Percentiles rank a stretch among this genome's conserved stretches.
These are phyloP conservation scores for Ascochyta fabae DNA, from an alignment of 2,329 filamentous ascomycete genomes.

Conservation along the genomic window DNA sequence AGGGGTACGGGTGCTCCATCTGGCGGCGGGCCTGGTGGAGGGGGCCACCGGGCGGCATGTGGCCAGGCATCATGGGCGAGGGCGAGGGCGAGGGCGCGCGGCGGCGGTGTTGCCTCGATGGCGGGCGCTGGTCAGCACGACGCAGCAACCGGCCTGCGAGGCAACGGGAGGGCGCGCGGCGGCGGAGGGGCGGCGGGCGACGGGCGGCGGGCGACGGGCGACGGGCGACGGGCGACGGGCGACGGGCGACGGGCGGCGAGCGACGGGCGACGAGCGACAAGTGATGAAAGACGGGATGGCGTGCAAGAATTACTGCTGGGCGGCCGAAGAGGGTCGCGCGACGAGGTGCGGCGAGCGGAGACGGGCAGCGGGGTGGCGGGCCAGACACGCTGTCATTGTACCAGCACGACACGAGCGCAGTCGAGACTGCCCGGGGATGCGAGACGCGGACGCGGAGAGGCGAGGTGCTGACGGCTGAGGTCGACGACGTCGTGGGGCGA, in stretches of 20 bases:
- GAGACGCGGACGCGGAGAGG: conserved; percentile 14
- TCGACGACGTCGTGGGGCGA: conserved; percentile 7
- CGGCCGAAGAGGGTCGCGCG: conserved; percentile 37
- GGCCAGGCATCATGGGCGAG: conserved; percentile 73
- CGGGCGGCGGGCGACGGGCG: conserved; percentile 64
- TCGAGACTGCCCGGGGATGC: conserved; percentile 32
- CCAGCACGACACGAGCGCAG: conserved; percentile 47
- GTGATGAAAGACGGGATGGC: conserved; percentile 13
- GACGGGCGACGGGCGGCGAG: conserved; percentile 58
- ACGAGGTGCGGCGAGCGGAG: conserved; percentile 22
- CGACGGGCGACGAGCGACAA: conserved; percentile 54
- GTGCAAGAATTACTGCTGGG: conserved; percentile 37
- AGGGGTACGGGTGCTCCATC: conserved; percentile 38
- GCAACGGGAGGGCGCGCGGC: conserved; percentile 33
- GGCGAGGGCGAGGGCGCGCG: conserved; percentile 47
- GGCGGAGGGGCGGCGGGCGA: conserved; percentile 44
- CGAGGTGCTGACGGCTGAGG: conserved; percentile 12
- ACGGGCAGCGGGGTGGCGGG: conserved; percentile 28
- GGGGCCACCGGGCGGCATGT: conserved; percentile 48
- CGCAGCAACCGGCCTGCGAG: conserved; percentile 49
- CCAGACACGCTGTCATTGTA: conserved; percentile 41
- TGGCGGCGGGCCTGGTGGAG: conserved; percentile 52
- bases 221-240: conserved; percentile 38
- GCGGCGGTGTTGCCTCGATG: conserved; percentile 47
- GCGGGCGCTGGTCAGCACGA: conserved; percentile 46